These are phyloP conservation scores for Blastobotrys mokoenaii DNA, from an alignment of 805 yeast genomes.

Conservation along the genomic window DNA sequence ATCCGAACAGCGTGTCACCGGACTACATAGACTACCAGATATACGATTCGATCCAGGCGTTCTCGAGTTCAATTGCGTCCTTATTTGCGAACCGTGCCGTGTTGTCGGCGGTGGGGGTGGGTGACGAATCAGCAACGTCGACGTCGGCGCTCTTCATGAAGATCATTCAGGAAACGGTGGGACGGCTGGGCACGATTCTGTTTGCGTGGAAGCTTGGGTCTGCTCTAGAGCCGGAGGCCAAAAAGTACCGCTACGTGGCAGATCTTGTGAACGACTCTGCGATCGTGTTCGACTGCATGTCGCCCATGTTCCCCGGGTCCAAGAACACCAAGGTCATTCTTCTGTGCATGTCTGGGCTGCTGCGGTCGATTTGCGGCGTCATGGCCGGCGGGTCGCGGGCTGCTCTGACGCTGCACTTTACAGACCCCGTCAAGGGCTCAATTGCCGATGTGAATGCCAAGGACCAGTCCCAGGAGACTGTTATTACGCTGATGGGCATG, in stretches of 20 bases:
- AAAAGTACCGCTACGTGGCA: slow-evolving; percentile 28
- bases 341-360: slow-evolving; percentile 27
- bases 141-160: slow-evolving; percentile 31
- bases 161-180: slow-evolving; percentile 29
- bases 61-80: slow-evolving; percentile 27
- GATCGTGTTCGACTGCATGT: slow-evolving; percentile 26
- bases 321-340: slow-evolving; percentile 16
- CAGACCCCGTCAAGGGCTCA: slow-evolving; percentile 26
- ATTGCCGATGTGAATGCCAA: slow-evolving; percentile 32
- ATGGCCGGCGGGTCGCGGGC: slow-evolving; percentile 32
- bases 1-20: slow-evolving; percentile 26
- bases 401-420: slow-evolving; percentile 31
- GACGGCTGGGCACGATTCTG: slow-evolving; percentile 29
- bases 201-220: slow-evolving; percentile 30
- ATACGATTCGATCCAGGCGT: slow-evolving; percentile 32
- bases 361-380: slow-evolving; percentile 29
- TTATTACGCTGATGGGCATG: slow-evolving; percentile 30
- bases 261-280: slow-evolving; percentile 30
- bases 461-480: slow-evolving; percentile 32
- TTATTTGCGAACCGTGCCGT: slow-evolving; percentile 30
- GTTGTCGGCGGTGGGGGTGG: slow-evolving; percentile 30
- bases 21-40: slow-evolving; percentile 30
- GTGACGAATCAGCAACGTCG: slow-evolving; percentile 29
- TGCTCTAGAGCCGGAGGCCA: slow-evolving; percentile 30
- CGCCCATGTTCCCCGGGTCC: slow-evolving; percentile 25